Percentiles rank a stretch among this genome's conserved stretches.
phyloP scores from a whole-genome alignment of 768 basidiomycete species.

The Kondoa malvinella region DNA sequence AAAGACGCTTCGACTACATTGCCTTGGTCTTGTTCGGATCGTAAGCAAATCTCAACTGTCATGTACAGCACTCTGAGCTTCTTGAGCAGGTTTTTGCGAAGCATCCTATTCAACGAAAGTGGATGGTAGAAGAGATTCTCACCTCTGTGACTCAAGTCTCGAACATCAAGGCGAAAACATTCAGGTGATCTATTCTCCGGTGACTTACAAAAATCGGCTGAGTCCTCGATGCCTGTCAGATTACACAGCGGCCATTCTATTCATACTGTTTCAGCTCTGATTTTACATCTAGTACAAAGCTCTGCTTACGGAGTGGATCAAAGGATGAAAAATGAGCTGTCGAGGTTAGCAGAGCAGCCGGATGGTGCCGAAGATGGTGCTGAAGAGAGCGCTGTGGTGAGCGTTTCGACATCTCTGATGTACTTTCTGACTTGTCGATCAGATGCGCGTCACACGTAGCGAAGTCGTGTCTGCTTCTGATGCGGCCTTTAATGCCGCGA shows the following conservation, averaged over 20 bases:
- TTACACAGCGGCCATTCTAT: conserved; percentile 79
- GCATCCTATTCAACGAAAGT: conserved; percentile 73
- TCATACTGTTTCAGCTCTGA: conserved; percentile 75
- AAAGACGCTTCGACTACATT: conserved; percentile 63
- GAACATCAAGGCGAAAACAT: conserved; percentile 71
- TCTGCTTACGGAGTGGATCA: conserved; percentile 67
- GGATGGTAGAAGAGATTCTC: conserved; percentile 97
- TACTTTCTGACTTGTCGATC: neutral
- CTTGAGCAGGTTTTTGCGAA: conserved; percentile 90
- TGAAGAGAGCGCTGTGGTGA: too few species aligned
- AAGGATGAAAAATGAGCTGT: conserved; percentile 34
- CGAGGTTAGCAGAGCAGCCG: conserved; percentile 33
- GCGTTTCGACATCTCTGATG: too few species aligned
- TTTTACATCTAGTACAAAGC: conserved; percentile 91
- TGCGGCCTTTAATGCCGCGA: conserved; percentile 66
- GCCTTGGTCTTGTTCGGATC: conserved; percentile 63
- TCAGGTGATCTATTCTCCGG: conserved; percentile 42
- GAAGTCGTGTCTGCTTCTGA: conserved; percentile 45
- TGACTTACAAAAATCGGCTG: neutral
- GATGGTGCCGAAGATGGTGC: too few species aligned
- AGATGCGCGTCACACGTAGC: conserved; percentile 1
- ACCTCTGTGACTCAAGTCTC: conserved; percentile 75
- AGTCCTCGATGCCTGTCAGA: conserved; percentile 37
- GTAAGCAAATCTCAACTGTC: too few species aligned
- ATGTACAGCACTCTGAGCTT: too few species aligned